phyloP scores from a whole-genome alignment of 116 monocot genomes.

The Dioscorea cayenensis region DNA sequence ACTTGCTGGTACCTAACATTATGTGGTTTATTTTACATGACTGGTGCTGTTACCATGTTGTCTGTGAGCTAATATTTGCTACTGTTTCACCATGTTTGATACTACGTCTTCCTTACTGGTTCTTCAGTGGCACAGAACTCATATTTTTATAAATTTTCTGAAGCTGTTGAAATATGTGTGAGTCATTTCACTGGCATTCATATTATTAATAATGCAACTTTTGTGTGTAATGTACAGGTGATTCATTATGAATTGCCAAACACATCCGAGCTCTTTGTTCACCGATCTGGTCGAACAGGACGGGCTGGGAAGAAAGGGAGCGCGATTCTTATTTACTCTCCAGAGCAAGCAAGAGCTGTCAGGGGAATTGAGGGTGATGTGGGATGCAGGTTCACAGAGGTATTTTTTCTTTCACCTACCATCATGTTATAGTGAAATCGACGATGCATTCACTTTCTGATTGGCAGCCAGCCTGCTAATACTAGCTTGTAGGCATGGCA shows the following conservation, averaged over 20 bases:
- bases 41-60: no score
- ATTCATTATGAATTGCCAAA: slow-evolving; percentile 93
- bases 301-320: slow-evolving; percentile 93
- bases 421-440: neutral
- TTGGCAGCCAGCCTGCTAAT: no score
- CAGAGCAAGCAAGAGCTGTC: slow-evolving; percentile 54
- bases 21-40: no score
- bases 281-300: slow-evolving; percentile 91
- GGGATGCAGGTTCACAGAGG: slow-evolving; percentile 81
- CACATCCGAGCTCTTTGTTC: slow-evolving; percentile 85
- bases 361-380: slow-evolving; percentile 74
- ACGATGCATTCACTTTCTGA: neutral
- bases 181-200: neutral
- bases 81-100: no score
- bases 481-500: no score
- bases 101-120: no score
- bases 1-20: no score
- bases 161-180: neutral
- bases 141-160: no score
- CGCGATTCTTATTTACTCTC: slow-evolving; percentile 74
- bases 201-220: neutral
- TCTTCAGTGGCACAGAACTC: no score
- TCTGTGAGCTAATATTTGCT: no score
- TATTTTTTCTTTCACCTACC: slow-evolving; percentile 3
- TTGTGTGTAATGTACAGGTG: slow-evolving; percentile 25